Evolutionary conservation across 176 grass and related monocot genomes (phyloP), one percentile per base, ranked within the genome.

Genomic region (Juncus effusus): DNA sequence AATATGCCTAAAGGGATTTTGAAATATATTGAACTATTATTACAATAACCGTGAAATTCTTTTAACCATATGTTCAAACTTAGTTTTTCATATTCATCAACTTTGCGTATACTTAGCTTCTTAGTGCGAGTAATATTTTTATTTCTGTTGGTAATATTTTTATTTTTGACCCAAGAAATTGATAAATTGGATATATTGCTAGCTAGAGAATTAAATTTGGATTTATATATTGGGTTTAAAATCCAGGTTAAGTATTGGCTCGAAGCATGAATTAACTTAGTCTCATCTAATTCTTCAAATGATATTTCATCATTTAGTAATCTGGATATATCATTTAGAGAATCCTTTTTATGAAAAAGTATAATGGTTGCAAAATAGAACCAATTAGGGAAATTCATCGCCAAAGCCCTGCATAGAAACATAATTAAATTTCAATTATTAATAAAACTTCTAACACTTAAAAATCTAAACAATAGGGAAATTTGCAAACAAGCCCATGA

Each of bases 231-330:
- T 40, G 87, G 87, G 54, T 72, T 69, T 68, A 91, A 69, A 16
- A 83, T 74, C 81, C 87, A 96, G 9, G 92, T 78, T 76, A 96
- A 71, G 52, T 85, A 96, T 54, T 80, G 80, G 59, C 82, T 69
- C 45, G 84, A 87, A 19, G 64, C 72, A 57, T 80, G 67, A 77
- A 69, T 62, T 61, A 96, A 78, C 67, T 52, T 77, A 28, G 63
- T 12, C 66, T 78, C 64, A 58, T 38, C 80, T 72, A 85, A 57
- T 60, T 75, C 71, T 74, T 88, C 79, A 59, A 59, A 49, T 76
- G 15, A 66, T 75, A 81, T 74, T 62, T 78, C 79, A 38, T n/a
- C 57, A 64, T 56, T 64, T 83, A 91, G 44, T 39, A 51, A 42
- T 85, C 76, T 55, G 60, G 87, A 76, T 70, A 96, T 54, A 83